Evolutionary conservation across 805 yeast genomes (phyloP).

Genomic region (Debaryomyces hansenii): DNA sequence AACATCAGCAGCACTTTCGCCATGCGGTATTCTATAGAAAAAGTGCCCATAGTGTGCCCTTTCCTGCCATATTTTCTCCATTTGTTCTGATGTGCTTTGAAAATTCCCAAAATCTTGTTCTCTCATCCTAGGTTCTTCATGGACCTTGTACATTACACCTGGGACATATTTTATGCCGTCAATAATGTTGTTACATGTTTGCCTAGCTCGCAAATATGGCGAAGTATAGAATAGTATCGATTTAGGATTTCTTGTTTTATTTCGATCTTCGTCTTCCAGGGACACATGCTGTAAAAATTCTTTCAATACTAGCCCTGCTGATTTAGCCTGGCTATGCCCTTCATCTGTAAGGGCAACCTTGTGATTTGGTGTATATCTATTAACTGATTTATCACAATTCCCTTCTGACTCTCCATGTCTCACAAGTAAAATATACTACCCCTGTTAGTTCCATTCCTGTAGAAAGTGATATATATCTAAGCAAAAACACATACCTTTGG

Average conservation of each 20-base stretch:
- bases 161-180: slow-evolving; percentile 52
- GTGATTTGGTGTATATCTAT: slow-evolving; percentile 78
- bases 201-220: slow-evolving; percentile 81
- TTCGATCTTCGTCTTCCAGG: slow-evolving; percentile 21
- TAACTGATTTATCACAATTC: slow-evolving; percentile 80
- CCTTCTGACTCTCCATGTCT: slow-evolving; percentile 96
- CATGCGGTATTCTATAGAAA: slow-evolving; percentile 87
- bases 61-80: slow-evolving; percentile 81
- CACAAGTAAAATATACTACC: slow-evolving; percentile 69
- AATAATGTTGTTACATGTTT: slow-evolving; percentile 73
- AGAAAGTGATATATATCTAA: background rate
- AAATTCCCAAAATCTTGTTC: slow-evolving; percentile 96
- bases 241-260: slow-evolving; percentile 17
- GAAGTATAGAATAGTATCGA: slow-evolving; percentile 78
- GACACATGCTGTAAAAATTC: slow-evolving; percentile 35
- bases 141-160: slow-evolving; percentile 48
- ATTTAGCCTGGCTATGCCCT: slow-evolving; percentile 65
- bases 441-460: slow-evolving; percentile 6
- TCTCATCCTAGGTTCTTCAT: slow-evolving; percentile 88
- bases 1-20: slow-evolving; percentile 96
- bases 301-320: slow-evolving; percentile 58
- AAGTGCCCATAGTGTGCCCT: slow-evolving; percentile 79
- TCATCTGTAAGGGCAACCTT: slow-evolving; percentile 66
- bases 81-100: slow-evolving; percentile 72
- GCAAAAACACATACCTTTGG: slow-evolving; percentile 28